Conservation (phyloP, 805 yeast genomes). For the Pichia kluyveri region DNA sequence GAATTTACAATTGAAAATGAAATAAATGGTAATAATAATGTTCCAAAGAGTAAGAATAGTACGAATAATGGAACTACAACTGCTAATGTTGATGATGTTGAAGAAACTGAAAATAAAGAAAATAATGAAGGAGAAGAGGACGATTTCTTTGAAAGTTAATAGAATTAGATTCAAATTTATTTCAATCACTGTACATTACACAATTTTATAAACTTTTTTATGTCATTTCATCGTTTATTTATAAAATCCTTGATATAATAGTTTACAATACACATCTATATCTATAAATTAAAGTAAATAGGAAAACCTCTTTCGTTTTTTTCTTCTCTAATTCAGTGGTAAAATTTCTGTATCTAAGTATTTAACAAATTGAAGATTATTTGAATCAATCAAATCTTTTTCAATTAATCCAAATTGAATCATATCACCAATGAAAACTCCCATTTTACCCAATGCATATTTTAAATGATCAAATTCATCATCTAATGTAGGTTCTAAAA, state of each 20-base stretch:
- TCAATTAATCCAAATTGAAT: constrained; percentile 46
- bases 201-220: too few species aligned
- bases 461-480: constrained; percentile 73
- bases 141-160: constrained; percentile 26
- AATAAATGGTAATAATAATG: constrained; percentile 24
- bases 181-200: background rate
- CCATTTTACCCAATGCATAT: constrained; percentile 69
- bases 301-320: too few species aligned
- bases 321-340: background rate
- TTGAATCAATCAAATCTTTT: constrained; percentile 22
- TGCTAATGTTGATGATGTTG: constrained; percentile 11
- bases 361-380: constrained; percentile 30
- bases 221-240: too few species aligned
- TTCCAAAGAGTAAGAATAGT: background rate
- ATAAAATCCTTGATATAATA: too few species aligned
- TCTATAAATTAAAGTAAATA: too few species aligned
- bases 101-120: constrained; percentile 1
- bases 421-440: constrained; percentile 67
- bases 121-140: constrained; percentile 22
- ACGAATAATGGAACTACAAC: constrained; percentile 3
- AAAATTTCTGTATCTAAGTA: constrained; percentile 30
- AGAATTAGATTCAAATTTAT: too few species aligned
- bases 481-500: constrained; percentile 24
- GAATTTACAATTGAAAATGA: constrained; percentile 44
- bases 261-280: too few species aligned